Evolutionary conservation across 1,284 basidiomycete genomes (phyloP), one percentile per base, ranked within the genome.

Genomic region (Papiliotrema nemorosa): DNA sequence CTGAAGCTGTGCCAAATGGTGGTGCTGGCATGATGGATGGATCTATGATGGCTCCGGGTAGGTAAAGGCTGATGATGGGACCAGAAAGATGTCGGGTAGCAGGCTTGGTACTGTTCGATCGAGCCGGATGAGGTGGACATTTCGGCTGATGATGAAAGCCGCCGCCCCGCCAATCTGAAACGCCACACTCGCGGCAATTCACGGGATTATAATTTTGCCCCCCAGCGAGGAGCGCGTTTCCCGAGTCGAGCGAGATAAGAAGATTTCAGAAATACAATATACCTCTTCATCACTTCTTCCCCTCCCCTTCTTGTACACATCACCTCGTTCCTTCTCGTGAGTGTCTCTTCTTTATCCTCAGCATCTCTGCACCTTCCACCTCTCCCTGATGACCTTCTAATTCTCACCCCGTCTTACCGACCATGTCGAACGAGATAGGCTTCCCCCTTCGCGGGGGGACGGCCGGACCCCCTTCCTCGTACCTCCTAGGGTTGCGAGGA

Each of bases 401-500:
- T 68, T 72, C 73, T 75, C 73, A 74, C 73, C 73, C 73, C 73
- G 73, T 75, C 73, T 73, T 64, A 75, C 63, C 73, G 73, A 75
- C 73, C 73, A 75, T 75, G 73, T 65, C 71, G 73, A 75, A 73
- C 59, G 72, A 75, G 73, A 62, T 66, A 69, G 72, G 67, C 56
- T 57, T 59, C 63, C 67, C 70, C 52, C 72, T 74, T 74, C 72
- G 72, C 72, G 63, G 73, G 70, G 67, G 63, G 55, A 60, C 59
- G 50, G 63, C 58, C 68, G 67, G 69, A 50, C 67, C 70, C 62
- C 62, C 58, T 55, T 57, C 50, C 40, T 36, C 51, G 50, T n/a
- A n/a, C n/a, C n/a, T n/a, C n/a, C n/a, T n/a, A n/a, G n/a, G n/a
- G n/a, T 47, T 44, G 34, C 21, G 57, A 47, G 59, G 61, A 55